Conservation (phyloP, 768 basidiomycete genomes). For the Tremella yokohamensis region DNA sequence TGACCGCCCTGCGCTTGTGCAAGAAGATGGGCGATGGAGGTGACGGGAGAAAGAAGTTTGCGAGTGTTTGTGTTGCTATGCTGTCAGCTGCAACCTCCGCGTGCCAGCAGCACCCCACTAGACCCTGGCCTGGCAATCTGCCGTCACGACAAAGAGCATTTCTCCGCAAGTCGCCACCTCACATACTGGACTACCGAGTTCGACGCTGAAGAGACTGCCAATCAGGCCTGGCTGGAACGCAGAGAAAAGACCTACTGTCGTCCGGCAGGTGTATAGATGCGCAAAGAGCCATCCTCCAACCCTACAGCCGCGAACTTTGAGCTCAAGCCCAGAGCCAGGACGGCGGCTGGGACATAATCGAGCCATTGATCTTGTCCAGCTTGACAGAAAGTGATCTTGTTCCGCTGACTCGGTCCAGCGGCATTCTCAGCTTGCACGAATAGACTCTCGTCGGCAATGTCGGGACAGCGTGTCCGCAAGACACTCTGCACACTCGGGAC, state of each 20-base stretch:
- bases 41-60: conserved; percentile 63
- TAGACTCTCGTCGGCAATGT: conserved; percentile 56
- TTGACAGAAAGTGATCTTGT: conserved; percentile 65
- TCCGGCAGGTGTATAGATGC: conserved; percentile 78
- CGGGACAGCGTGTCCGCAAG: conserved; percentile 62
- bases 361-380: conserved; percentile 70
- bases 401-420: conserved; percentile 60
- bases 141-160: conserved; percentile 69
- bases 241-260: conserved; percentile 60
- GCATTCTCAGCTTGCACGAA: conserved; percentile 75
- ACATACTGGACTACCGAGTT: conserved; percentile 67
- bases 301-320: conserved; percentile 69
- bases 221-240: background rate
- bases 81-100: background rate
- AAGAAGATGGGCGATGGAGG: conserved; percentile 60
- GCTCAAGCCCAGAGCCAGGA: conserved; percentile 66
- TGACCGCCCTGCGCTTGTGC: conserved; percentile 7
- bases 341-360: conserved; percentile 76
- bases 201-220: conserved; percentile 68
- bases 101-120: conserved; percentile 58
- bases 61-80: conserved; percentile 72
- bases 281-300: conserved; percentile 72
- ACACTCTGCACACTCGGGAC: conserved; percentile 63
- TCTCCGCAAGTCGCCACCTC: conserved; percentile 66
- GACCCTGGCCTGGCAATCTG: conserved; percentile 66